These are phyloP conservation scores for Yarrowia sp. DNA, from an alignment of 805 yeast genomes.

Conservation along the genomic window DNA sequence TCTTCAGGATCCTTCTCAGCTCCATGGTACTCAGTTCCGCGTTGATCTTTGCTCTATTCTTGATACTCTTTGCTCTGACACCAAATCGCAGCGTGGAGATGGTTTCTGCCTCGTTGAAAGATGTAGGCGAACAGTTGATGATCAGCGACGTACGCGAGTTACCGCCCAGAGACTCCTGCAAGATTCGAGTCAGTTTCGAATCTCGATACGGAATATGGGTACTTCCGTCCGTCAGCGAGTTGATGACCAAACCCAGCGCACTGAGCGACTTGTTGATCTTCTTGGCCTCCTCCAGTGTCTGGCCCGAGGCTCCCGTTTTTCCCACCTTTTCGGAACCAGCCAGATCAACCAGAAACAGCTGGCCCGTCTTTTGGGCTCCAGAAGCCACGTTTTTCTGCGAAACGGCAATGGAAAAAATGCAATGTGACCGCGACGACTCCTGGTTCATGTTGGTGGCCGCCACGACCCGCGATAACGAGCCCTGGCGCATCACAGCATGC, in stretches of 20 bases:
- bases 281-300: constrained; percentile 80
- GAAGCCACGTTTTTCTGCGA: constrained; percentile 63
- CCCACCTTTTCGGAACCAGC: constrained; percentile 87
- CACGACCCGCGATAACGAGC: constrained; percentile 62
- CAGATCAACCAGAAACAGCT: constrained; percentile 76
- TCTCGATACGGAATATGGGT: constrained; percentile 78
- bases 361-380: constrained; percentile 68
- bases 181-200: constrained; percentile 76
- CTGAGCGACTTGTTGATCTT: constrained; percentile 81
- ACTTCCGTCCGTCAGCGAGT: constrained; percentile 74
- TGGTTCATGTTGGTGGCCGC: constrained; percentile 73
- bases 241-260: constrained; percentile 80
- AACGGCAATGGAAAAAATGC: constrained; percentile 73
- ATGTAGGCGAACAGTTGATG: constrained; percentile 73
- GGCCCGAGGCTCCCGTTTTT: constrained; percentile 79
- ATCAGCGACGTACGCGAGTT: constrained; percentile 78
- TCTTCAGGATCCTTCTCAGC: constrained; percentile 52
- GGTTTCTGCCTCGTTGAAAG: constrained; percentile 65
- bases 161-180: constrained; percentile 83
- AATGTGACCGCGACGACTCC: constrained; percentile 80
- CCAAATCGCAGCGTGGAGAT: constrained; percentile 78
- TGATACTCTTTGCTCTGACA: constrained; percentile 69
- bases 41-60: constrained; percentile 70
- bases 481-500: constrained; percentile 62
- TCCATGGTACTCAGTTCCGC: constrained; percentile 62